Evolutionary conservation across 192 early-diverging fungal species (phyloP).

Genomic region (Coemansia sp.): DNA sequence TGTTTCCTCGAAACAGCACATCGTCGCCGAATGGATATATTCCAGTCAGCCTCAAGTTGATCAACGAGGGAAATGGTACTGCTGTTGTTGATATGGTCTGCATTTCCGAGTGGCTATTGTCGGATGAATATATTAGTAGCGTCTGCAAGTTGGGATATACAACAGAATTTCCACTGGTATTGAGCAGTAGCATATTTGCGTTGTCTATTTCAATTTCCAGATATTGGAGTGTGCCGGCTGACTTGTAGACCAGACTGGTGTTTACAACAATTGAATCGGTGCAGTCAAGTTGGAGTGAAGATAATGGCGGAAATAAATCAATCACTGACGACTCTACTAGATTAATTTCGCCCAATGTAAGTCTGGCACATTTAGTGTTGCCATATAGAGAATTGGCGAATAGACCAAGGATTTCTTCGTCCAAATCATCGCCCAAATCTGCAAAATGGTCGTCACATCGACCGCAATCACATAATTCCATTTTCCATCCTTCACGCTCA

Average conservation of each 20-base stretch:
- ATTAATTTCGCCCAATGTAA: background rate
- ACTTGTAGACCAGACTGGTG: background rate
- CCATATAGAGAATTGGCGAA: background rate
- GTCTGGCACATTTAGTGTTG: background rate
- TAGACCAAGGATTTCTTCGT: background rate
- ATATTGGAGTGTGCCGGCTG: background rate
- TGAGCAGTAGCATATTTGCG: background rate
- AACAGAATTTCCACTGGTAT: background rate
- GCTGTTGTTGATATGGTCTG: background rate
- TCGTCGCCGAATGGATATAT: slow-evolving; percentile 8
- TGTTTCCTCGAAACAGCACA: slow-evolving; percentile 10
- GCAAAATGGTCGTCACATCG: no score
- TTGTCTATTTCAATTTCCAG: background rate
- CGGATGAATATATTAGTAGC: background rate
- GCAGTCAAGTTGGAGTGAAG: no score
- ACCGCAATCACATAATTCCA: no score
- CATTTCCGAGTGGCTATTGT: background rate
- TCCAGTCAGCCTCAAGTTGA: background rate
- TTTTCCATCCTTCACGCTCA: no score
- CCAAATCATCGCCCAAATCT: no score
- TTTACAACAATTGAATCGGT: background rate
- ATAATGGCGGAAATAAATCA: background rate
- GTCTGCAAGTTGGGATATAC: slow-evolving; percentile 1
- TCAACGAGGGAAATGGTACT: slow-evolving; percentile 1
- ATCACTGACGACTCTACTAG: background rate